Evolutionary conservation across 1,284 basidiomycete genomes (phyloP).

Genomic region (Dichomitus squalens): DNA sequence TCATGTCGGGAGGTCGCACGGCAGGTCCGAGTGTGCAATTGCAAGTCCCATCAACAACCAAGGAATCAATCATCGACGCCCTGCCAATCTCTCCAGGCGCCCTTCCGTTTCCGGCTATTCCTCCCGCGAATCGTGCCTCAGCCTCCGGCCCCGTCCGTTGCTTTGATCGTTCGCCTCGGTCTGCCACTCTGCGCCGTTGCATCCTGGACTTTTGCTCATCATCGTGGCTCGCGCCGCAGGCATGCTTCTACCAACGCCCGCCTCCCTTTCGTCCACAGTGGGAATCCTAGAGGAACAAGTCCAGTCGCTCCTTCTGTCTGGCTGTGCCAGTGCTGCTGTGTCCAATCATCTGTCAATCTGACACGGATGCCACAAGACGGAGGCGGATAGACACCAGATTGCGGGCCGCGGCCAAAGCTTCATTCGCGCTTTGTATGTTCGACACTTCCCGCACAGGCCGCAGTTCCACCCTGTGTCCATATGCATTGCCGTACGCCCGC

Average conservation of each 20-base stretch:
- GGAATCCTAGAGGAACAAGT: neutral
- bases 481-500: too few species aligned
- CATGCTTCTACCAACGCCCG: neutral
- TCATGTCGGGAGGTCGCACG: too few species aligned
- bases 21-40: too few species aligned
- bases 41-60: neutral
- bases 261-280: neutral
- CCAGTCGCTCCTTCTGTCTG: neutral
- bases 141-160: neutral
- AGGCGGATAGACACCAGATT: too few species aligned
- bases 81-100: neutral
- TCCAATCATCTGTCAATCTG: slow-evolving; percentile 20
- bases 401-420: too few species aligned
- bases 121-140: neutral
- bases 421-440: too few species aligned
- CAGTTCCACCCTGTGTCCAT: too few species aligned
- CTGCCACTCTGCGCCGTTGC: neutral
- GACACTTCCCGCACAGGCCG: too few species aligned
- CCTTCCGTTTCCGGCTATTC: neutral
- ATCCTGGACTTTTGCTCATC: too few species aligned
- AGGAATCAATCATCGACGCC: neutral
- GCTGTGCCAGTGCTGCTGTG: neutral
- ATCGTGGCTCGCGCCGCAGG: too few species aligned
- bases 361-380: slow-evolving; percentile 9
- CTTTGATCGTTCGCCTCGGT: neutral